Conservation (phyloP, 1,284 basidiomycete genomes). For the Neolentinus lepideus region DNA sequence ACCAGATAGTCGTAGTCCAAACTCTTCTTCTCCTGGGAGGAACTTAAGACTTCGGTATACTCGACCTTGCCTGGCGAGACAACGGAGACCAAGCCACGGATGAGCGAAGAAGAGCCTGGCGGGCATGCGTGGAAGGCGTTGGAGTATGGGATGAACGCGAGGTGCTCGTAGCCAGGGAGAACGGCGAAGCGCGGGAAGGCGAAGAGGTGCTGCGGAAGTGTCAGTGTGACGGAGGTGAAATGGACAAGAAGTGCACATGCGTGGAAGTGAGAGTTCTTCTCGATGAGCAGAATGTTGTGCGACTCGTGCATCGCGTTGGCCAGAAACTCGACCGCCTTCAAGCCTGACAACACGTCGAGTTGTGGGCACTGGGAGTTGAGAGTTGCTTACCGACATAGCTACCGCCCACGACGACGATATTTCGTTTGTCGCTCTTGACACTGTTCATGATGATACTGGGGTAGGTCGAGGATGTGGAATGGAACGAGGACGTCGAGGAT, state of each 20-base stretch:
- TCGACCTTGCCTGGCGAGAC: slow-evolving; percentile 15
- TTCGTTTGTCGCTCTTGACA: slow-evolving; percentile 6
- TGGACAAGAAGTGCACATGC: not conserved
- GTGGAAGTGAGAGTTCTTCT: slow-evolving; percentile 35
- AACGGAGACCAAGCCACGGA: slow-evolving; percentile 16
- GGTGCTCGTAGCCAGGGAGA: slow-evolving; percentile 30
- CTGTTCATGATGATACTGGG: not conserved
- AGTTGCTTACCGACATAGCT: slow-evolving; percentile 16
- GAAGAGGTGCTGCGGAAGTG: slow-evolving; percentile 20
- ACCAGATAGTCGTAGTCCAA: slow-evolving; percentile 23
- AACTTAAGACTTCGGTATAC: not conserved
- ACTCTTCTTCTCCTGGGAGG: slow-evolving; percentile 13
- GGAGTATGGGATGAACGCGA: slow-evolving; percentile 37
- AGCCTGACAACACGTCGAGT: slow-evolving; percentile 7
- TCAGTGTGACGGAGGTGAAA: not conserved
- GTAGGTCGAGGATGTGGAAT: not conserved
- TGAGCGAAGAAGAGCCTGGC: slow-evolving; percentile 14
- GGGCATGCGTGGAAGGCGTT: slow-evolving; percentile 17
- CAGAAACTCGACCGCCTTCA: slow-evolving; percentile 25
- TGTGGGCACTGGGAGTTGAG: not conserved
- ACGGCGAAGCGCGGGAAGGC: slow-evolving; percentile 35
- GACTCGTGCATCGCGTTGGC: slow-evolving; percentile 26
- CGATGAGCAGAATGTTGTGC: slow-evolving; percentile 32
- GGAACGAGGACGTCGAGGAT: not conserved
- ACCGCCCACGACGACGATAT: slow-evolving; percentile 19